A percentile compares a stretch with the other conserved stretches of the same genome.
Evolutionary conservation across 768 basidiomycete genomes (phyloP).

Genomic region (Kwoniella newhampshirensis): DNA sequence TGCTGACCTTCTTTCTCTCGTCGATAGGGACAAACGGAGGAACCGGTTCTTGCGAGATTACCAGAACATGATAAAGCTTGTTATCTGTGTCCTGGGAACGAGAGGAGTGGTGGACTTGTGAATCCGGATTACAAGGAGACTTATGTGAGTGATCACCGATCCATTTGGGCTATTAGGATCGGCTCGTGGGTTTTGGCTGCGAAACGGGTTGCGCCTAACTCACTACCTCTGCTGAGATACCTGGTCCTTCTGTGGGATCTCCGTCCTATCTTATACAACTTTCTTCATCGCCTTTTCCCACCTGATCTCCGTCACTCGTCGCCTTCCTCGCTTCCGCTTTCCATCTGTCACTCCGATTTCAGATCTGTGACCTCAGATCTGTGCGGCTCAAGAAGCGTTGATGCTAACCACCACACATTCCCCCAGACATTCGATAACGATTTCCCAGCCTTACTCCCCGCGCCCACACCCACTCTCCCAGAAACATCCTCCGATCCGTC

Average conservation of each 20-base stretch:
- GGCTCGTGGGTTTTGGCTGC: too few relatives aligned
- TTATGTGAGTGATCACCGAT: constrained; percentile 57
- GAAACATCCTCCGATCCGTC: constrained; percentile 56
- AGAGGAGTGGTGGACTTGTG: constrained; percentile 66
- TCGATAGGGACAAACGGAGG: constrained; percentile 79
- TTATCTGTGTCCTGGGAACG: constrained; percentile 85
- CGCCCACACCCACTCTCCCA: constrained; percentile 52
- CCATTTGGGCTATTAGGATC: too few relatives aligned
- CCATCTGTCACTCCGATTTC: too few relatives aligned
- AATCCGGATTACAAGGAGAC: constrained; percentile 71
- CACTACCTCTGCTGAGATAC: too few relatives aligned
- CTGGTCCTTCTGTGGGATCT: too few relatives aligned
- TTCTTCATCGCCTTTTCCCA: too few relatives aligned
- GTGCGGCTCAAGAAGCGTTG: too few relatives aligned
- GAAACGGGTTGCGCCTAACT: not conserved
- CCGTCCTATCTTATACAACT: too few relatives aligned
- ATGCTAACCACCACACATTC: constrained; percentile 9
- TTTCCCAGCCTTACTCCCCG: constrained; percentile 72
- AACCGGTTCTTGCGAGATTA: constrained; percentile 60
- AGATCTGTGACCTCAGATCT: too few relatives aligned
- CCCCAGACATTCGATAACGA: constrained; percentile 73
- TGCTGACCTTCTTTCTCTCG: too few relatives aligned
- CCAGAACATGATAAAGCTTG: constrained; percentile 63
- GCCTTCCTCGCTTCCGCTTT: too few relatives aligned
- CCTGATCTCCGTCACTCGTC: too few relatives aligned